phyloP scores from a whole-genome alignment of 345 rosid genomes.

The Isatis tinctoria region DNA sequence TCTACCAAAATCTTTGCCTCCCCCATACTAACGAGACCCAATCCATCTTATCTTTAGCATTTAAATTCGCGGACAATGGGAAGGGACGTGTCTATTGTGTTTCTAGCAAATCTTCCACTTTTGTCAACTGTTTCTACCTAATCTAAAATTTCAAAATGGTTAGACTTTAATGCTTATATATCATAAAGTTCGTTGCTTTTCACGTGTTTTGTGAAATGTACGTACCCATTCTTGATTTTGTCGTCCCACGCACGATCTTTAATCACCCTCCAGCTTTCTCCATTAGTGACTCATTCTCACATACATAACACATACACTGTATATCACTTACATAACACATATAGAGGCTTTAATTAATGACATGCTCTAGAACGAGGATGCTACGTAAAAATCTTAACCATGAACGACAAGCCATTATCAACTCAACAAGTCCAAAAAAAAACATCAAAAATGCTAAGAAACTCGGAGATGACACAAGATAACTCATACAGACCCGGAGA shows the following conservation, averaged over 20 bases:
- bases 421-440: no score
- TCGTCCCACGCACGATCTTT: neutral
- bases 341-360: no score
- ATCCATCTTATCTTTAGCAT: neutral
- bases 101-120: neutral
- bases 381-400: no score
- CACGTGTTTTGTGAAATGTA: conserved; percentile 16
- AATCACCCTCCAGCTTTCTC: neutral
- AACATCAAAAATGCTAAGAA: no score
- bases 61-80: neutral
- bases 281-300: neutral
- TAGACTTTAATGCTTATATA: neutral
- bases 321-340: neutral
- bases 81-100: conserved; percentile 2
- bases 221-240: conserved; percentile 5
- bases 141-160: neutral
- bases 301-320: no score
- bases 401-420: no score
- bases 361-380: no score
- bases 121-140: neutral
- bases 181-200: conserved; percentile 2
- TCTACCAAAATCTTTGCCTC: no score
- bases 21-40: no score
- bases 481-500: no score
- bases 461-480: no score